Base-by-base conservation (phyloP, 2,329 filamentous ascomycete genomes). In the Hypomyces rosellus region DNA sequence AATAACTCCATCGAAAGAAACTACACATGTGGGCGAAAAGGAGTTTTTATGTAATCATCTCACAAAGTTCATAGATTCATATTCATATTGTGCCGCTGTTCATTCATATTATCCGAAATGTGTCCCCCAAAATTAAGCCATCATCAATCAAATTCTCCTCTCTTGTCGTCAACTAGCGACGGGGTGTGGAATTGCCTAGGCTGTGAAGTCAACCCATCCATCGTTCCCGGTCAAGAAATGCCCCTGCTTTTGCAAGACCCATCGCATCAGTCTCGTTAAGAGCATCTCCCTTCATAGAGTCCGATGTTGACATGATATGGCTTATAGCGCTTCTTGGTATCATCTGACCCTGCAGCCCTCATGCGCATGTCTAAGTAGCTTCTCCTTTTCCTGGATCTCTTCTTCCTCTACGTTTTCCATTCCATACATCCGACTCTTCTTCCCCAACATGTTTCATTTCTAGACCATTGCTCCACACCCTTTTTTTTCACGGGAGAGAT, bases 321-420 rank as follows among this genome's bases (percentile, higher is more conserved):
- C 30, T 15, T 45, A 5, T 36, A 34, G 43, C 43, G 20, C 33
- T 45, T 20, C 43, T 45, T 45, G 43, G 43, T 45, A 45, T 45
- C 30, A 45, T 20, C 18, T 45, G 18, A 20, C 15, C 25, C 43
- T 45, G 43, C 43, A 34, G n/a, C 30, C 33, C 25, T 20, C 15
- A 15, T 36, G 30, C 43, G 22, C 43, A 45, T 34, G n/a, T 45
- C 33, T 34, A 36, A 34, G 15, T 18, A 9, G 43, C 9, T 25
- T 45, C 37, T 45, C 18, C 12, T 34, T 34, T 34, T 20, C 43
- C 22, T 34, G 9, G 11, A 14, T 15, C 22, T 43, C 20, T 25
- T 15, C 41, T 15, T 25, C 41, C 41, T 25, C 20, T 9, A 5
- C 13, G 36, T 43, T 30, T 25, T 25, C 20, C 20, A 7, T 5